Percentiles rank a stretch among this genome's conserved stretches.
These are phyloP conservation scores for Avena atlantica DNA, from an alignment of 176 grass and related monocot genomes.

Conservation along the genomic window DNA sequence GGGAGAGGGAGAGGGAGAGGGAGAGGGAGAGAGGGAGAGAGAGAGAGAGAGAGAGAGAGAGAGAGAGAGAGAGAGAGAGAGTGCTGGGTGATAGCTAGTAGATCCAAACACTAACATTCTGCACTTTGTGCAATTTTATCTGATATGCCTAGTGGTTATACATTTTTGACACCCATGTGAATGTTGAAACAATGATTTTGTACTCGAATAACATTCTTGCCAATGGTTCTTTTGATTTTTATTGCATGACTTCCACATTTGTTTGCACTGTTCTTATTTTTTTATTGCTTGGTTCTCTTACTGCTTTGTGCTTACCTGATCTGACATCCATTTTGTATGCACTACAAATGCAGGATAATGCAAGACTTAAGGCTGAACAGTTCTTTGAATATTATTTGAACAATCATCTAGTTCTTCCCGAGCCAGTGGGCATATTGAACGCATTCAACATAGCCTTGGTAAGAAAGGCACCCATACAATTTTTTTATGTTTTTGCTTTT, in stretches of 20 bases:
- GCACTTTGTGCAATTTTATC: neutral
- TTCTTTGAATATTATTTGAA: constrained; percentile 79
- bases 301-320: constrained; percentile 15
- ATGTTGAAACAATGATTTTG: neutral
- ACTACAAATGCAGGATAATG: constrained; percentile 61
- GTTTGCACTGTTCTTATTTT: constrained; percentile 22
- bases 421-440: constrained; percentile 59
- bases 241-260: neutral
- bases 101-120: neutral
- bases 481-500: constrained; percentile 28
- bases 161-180: neutral
- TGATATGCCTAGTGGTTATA: constrained; percentile 5
- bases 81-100: too few relatives aligned
- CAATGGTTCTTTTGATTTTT: constrained; percentile 17
- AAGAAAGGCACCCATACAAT: constrained; percentile 22
- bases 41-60: too few relatives aligned
- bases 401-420: constrained; percentile 68
- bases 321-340: constrained; percentile 5
- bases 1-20: too few relatives aligned
- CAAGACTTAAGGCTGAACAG: constrained; percentile 45
- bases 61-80: too few relatives aligned
- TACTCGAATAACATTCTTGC: neutral
- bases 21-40: too few relatives aligned
- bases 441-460: constrained; percentile 75
- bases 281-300: constrained; percentile 31